phyloP scores from a whole-genome alignment of 495 filamentous ascomycete species.

The Tuber melanosporum region DNA sequence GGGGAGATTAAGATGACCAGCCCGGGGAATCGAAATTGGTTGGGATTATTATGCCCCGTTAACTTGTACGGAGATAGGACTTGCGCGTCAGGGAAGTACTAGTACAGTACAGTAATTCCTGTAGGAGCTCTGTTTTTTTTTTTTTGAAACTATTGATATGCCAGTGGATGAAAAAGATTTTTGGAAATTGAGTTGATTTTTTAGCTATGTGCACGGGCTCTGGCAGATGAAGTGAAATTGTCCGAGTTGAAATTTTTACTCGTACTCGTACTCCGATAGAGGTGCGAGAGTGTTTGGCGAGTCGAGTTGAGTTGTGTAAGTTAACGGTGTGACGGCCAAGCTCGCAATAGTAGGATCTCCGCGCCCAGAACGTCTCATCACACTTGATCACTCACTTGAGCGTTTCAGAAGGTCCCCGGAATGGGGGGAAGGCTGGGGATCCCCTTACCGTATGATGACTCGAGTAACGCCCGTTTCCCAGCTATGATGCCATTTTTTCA shows the following conservation, averaged over 20 bases:
- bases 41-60: background rate
- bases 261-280: background rate
- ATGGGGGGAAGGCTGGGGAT: background rate
- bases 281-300: background rate
- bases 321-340: background rate
- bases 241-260: background rate
- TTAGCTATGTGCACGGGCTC: background rate
- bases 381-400: background rate
- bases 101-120: background rate
- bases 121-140: no score
- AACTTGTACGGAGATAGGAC: background rate
- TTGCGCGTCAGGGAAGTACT: background rate
- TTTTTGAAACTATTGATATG: no score
- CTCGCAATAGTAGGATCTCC: background rate
- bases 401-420: background rate
- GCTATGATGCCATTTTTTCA: background rate
- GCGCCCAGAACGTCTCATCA: background rate
- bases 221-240: background rate
- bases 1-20: background rate
- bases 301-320: background rate
- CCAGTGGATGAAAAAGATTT: background rate
- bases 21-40: background rate
- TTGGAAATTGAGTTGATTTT: background rate
- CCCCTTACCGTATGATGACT: background rate
- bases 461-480: background rate